Conservation (phyloP, 768 basidiomycete species). For the Psilocybe cubensis region DNA sequence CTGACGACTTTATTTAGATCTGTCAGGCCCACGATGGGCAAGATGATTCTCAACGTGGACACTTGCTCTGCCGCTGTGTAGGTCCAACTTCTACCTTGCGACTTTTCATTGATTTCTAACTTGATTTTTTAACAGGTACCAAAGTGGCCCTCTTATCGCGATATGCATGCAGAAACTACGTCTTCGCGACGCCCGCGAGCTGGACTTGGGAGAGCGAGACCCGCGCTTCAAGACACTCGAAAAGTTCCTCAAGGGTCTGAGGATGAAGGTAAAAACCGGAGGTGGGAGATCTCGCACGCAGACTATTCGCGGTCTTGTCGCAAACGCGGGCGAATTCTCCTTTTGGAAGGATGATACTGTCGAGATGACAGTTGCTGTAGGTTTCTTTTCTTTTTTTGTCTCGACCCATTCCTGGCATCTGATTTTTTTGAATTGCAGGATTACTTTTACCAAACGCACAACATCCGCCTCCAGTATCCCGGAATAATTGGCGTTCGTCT, state of each 20-base stretch:
- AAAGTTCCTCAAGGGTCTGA: slow-evolving; percentile 39
- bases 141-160: slow-evolving; percentile 30
- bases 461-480: slow-evolving; percentile 34
- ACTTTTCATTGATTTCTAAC: not conserved
- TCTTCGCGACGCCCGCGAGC: slow-evolving; percentile 29
- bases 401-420: not conserved
- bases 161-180: slow-evolving; percentile 33
- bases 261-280: slow-evolving; percentile 32
- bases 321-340: slow-evolving; percentile 36
- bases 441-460: slow-evolving; percentile 40
- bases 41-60: slow-evolving; percentile 50
- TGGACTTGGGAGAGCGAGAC: slow-evolving; percentile 26
- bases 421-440: slow-evolving; percentile 32
- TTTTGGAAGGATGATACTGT: slow-evolving; percentile 40
- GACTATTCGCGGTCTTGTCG: slow-evolving; percentile 40
- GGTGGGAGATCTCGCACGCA: slow-evolving; percentile 25
- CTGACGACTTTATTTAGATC: slow-evolving; percentile 32
- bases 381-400: slow-evolving; percentile 1
- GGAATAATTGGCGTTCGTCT: slow-evolving; percentile 41
- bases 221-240: slow-evolving; percentile 35
- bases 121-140: slow-evolving; percentile 26
- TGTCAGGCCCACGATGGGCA: slow-evolving; percentile 44
- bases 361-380: slow-evolving; percentile 43
- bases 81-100: slow-evolving; percentile 1
- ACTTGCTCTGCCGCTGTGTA: slow-evolving; percentile 50